Evolutionary conservation across 148 eudicot species (phyloP), one percentile per base, ranked within the genome.

Genomic region (Silene conica): DNA sequence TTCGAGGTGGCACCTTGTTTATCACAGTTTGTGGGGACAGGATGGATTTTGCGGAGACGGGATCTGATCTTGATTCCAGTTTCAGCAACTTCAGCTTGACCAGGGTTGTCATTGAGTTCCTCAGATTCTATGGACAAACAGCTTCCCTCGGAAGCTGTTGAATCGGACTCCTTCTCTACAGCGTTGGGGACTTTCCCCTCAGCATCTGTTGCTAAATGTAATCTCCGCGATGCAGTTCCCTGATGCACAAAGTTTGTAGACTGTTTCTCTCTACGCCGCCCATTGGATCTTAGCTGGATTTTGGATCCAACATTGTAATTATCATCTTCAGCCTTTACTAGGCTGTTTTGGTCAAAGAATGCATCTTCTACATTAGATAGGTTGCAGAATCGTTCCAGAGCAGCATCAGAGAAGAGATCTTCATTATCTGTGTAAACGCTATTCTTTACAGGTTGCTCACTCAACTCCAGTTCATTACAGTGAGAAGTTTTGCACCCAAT

Each of bases 141-240:
- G 26, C 81, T 61, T 63, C 48, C 38, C 21, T 70, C 76, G 1
- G 69, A 48, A 25, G 65, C 55, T 4, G 73, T 48, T 20, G 54
- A 54, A 6, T 71, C 43, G 4, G 70, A 34, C 11, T 43, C 65
- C 28, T 28, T 55, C 12, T 60, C 76, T 31, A 45, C 28, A 9
- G 34, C 31, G 55, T 20, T 41, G 21, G 3, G 8, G 8, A 15
- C 75, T 74, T 83, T 88, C 22, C 16, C 41, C 68, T 63, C 28
- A 25, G 28, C 14, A n/a, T 19, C 70, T 23, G 1, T 1, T 38
- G 16, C 55, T 14, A 46, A 4, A 52, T 86, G 87, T 6, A 96
- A 70, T 86, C 99, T 90, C 85, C 92, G 86, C 1, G 31, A 10
- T 65, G 98, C 97, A 81, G 78, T 81, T 78, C 98, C 98, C 60